Evolutionary conservation across 1,139 yeast species (phyloP), one percentile per base, ranked within the genome.

Genomic region (Protomyces arabidopsidicola): DNA sequence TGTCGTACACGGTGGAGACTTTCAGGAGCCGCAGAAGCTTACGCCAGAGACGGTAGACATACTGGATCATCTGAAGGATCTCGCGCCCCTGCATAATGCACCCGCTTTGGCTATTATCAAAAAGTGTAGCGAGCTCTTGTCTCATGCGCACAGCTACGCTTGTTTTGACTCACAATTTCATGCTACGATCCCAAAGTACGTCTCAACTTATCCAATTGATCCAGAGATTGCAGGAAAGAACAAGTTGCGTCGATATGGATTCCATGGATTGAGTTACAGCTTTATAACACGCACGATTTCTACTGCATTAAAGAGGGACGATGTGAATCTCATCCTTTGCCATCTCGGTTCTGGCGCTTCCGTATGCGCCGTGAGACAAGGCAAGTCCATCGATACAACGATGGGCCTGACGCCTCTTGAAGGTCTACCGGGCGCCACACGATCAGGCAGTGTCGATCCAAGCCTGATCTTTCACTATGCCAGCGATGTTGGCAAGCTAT

Each of bases 361-460:
- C 1, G 69, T 68, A 3, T 68, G 69, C 48, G 69, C 66, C 38
- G 66, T 68, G 3, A 18, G 18, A 38, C 12, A 53, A 34, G 69
- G 69, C 35, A 57, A 65, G 31, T 68, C 69, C 2, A 31, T 68
- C 45, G 65, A 68, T 38, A 68, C 69, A 12, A 65, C 69, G 12
- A 68, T 68, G 69, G 69, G 69, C 14, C 63, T 68, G 36, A 68
- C 69, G 3, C 69, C 69, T 4, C 69, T 68, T 2, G 69, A 68
- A 22, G 69, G 69, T 2, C 67, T 68, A 18, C 69, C 69, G 9
- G 69, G 69, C 3, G 69, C 69, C 9, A 68, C 69, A 8, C 53
- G 69, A 8, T 67, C 69, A 24, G 69, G 69, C n/a, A 61, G 64
- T 12, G 55, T 68, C 34, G 69, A 68, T 36, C 69, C 69, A 1